A percentile compares a stretch with the other conserved stretches of the same genome.
Evolutionary conservation across 1,139 yeast species (phyloP).

Genomic region (Sugiyamaella neomexicana): DNA sequence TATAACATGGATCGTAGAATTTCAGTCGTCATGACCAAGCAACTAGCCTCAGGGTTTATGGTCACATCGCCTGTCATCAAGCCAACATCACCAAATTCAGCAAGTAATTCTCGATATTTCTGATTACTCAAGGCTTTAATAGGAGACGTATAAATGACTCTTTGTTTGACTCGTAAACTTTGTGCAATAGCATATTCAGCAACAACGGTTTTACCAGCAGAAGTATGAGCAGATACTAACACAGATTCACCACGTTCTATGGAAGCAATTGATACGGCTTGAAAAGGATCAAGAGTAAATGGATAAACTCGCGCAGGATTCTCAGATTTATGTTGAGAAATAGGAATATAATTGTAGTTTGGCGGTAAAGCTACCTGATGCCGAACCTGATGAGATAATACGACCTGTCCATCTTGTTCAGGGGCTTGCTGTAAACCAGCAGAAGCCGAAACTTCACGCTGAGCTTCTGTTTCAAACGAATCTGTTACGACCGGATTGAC

Average conservation of each 20-base stretch:
- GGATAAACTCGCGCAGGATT: slow-evolving; percentile 82
- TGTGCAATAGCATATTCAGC: slow-evolving; percentile 99
- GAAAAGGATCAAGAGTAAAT: slow-evolving; percentile 91
- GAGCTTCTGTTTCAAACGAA: slow-evolving; percentile 86
- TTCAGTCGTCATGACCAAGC: slow-evolving; percentile 97
- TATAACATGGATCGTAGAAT: slow-evolving; percentile 89
- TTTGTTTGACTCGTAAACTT: slow-evolving; percentile 82
- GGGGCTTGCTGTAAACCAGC: slow-evolving; percentile 58
- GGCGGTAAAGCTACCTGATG: slow-evolving; percentile 98
- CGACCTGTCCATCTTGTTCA: slow-evolving; percentile 48
- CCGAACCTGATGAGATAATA: slow-evolving; percentile 87
- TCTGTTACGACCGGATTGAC: slow-evolving; percentile 75
- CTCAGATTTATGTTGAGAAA: slow-evolving; percentile 70
- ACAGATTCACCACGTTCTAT: slow-evolving; percentile 95
- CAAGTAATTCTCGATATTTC: slow-evolving; percentile 87
- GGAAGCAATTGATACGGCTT: slow-evolving; percentile 91
- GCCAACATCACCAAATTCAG: slow-evolving; percentile 95
- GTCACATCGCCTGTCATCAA: slow-evolving; percentile 98
- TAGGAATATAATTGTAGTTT: slow-evolving; percentile 81
- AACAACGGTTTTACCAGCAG: slow-evolving; percentile 98
- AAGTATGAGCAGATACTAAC: slow-evolving; percentile 94
- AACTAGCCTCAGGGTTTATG: slow-evolving; percentile 93
- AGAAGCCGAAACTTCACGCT: slow-evolving; percentile 77
- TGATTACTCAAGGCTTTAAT: slow-evolving; percentile 96
- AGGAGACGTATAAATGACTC: slow-evolving; percentile 96